Percentiles rank a stretch among this genome's conserved stretches.
Evolutionary conservation across 1,284 basidiomycete species (phyloP).

Genomic region (Sporisorium iseilematis-ciliati): DNA sequence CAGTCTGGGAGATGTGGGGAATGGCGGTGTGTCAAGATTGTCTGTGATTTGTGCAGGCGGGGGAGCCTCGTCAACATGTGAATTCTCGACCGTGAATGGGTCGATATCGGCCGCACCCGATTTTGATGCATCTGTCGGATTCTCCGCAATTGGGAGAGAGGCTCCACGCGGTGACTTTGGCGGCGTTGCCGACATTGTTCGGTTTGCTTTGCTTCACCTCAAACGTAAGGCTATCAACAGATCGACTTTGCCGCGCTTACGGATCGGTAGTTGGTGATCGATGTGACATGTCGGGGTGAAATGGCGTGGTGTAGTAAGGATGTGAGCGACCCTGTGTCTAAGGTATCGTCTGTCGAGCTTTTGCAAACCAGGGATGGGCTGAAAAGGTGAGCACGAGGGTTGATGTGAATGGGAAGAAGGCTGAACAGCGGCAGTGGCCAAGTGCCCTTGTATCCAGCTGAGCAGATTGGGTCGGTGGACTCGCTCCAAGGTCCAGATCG

Average conservation of each 20-base stretch:
- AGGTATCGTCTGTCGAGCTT: no score
- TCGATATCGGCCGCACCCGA: background rate
- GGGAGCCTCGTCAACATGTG: background rate
- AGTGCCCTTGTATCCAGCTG: no score
- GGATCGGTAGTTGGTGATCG: background rate
- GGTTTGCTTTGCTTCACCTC: no score
- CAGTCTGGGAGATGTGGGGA: slow-evolving; percentile 42
- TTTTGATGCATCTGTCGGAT: background rate
- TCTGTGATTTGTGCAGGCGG: slow-evolving; percentile 7
- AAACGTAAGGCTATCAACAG: background rate
- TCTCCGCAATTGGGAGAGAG: background rate
- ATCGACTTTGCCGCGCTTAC: slow-evolving; percentile 8
- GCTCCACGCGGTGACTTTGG: background rate
- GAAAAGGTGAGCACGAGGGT: no score
- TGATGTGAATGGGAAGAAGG: no score
- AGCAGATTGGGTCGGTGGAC: no score
- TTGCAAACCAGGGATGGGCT: no score
- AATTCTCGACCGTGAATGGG: slow-evolving; percentile 7
- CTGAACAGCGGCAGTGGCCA: no score
- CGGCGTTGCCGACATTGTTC: slow-evolving; percentile 13
- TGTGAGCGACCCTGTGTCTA: no score
- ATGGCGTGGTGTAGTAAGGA: background rate
- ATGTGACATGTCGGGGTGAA: slow-evolving; percentile 1
- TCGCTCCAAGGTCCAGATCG: no score
- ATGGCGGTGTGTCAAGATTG: slow-evolving; percentile 26